Conservation (phyloP, 768 basidiomycete genomes). For the Tulasnella sp. region DNA sequence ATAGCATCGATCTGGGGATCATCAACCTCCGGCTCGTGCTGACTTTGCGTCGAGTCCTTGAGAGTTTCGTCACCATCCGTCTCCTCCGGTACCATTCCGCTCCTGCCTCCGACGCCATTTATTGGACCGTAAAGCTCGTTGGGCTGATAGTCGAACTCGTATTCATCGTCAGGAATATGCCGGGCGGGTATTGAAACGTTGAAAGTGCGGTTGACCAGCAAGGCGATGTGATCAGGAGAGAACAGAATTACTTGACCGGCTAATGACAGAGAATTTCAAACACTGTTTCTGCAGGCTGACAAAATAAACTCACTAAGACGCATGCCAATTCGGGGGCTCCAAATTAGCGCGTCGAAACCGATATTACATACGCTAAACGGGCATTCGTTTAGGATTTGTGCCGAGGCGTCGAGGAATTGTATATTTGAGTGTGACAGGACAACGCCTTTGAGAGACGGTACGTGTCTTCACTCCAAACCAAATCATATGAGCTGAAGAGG, state of each 20-base stretch:
- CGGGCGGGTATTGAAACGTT: conserved; percentile 93
- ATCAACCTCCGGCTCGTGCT: conserved; percentile 37
- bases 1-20: conserved; percentile 47
- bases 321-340: conserved; percentile 85
- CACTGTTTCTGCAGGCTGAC: background rate
- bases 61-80: conserved; percentile 36
- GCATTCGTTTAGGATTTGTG: conserved; percentile 75
- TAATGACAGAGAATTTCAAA: conserved; percentile 42
- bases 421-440: conserved; percentile 84
- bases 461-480: conserved; percentile 60
- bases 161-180: conserved; percentile 79
- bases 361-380: conserved; percentile 80
- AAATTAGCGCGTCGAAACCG: conserved; percentile 80
- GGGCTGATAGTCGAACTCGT: conserved; percentile 85
- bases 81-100: conserved; percentile 39
- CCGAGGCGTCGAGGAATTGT: conserved; percentile 63
- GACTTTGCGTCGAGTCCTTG: conserved; percentile 31
- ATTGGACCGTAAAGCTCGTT: conserved; percentile 72
- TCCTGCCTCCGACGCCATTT: conserved; percentile 52
- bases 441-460: conserved; percentile 84
- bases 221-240: conserved; percentile 89
- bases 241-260: conserved; percentile 86
- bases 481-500: background rate
- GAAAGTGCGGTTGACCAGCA: conserved; percentile 89
- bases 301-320: conserved; percentile 61